These are phyloP conservation scores for Cotoneaster glaucophyllus DNA, from an alignment of 306 rosid genomes.

Conservation along the genomic window DNA sequence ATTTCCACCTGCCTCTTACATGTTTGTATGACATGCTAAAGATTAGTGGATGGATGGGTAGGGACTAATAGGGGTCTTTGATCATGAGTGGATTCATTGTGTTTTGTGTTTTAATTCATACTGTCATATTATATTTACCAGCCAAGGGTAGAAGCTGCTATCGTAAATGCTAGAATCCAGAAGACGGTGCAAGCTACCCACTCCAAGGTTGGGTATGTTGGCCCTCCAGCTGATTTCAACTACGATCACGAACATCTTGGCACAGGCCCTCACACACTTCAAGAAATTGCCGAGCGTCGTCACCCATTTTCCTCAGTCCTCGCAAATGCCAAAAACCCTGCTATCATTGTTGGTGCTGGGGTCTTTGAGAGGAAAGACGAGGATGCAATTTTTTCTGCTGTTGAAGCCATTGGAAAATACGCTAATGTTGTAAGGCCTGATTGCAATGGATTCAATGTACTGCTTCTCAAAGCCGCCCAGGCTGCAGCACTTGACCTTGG, in stretches of 20 bases:
- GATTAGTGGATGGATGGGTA: background rate
- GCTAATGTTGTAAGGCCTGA: conserved; percentile 71
- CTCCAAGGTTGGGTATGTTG: conserved; percentile 87
- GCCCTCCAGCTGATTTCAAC: conserved; percentile 72
- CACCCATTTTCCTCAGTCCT: conserved; percentile 69
- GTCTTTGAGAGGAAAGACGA: conserved; percentile 82
- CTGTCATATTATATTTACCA: conserved; percentile 35
- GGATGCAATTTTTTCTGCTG: conserved; percentile 66
- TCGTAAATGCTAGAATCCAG: conserved; percentile 93
- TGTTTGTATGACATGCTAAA: conserved; percentile 3
- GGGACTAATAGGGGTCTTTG: background rate
- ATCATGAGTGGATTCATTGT: conserved; percentile 2
- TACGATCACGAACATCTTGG: conserved; percentile 89
- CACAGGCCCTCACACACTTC: conserved; percentile 68
- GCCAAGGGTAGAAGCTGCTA: conserved; percentile 99
- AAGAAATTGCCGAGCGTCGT: conserved; percentile 76
- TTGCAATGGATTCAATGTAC: conserved; percentile 85
- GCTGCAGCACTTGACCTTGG: conserved; percentile 99
- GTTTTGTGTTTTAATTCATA: conserved; percentile 14
- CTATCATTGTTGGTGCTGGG: conserved; percentile 80
- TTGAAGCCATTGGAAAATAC: conserved; percentile 57
- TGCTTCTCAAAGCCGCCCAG: conserved; percentile 94
- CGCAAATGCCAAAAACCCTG: conserved; percentile 73
- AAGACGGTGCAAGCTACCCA: conserved; percentile 69
- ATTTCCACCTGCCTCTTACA: background rate